Conservation (phyloP, 179 eudicot species). For the Silene noctiflora region DNA sequence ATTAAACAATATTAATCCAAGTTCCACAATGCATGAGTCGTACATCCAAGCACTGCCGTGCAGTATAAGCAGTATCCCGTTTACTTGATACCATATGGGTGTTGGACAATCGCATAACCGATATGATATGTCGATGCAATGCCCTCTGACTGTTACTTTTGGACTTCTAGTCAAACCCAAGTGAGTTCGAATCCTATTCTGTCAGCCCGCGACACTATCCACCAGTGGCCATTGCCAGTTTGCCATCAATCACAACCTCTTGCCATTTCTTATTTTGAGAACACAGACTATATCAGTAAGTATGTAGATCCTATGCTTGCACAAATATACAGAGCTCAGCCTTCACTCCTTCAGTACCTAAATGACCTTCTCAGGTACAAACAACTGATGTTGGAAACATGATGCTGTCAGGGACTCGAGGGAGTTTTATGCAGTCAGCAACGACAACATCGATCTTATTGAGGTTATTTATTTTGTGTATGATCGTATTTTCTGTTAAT, state of each 20-base stretch:
- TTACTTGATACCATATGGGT: constrained; percentile 25
- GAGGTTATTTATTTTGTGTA: too few species aligned
- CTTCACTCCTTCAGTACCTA: constrained; percentile 65
- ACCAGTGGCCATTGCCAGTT: constrained; percentile 26
- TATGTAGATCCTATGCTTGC: constrained; percentile 64
- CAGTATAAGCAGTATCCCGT: constrained; percentile 34
- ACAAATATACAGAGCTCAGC: constrained; percentile 85
- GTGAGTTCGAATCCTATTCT: constrained; percentile 31
- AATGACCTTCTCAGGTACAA: constrained; percentile 45
- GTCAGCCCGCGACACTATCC: constrained; percentile 37
- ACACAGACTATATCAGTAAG: constrained; percentile 33
- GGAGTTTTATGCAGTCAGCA: constrained; percentile 38
- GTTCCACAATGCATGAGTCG: constrained; percentile 48
- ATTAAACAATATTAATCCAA: constrained; percentile 38
- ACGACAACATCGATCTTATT: constrained; percentile 20
- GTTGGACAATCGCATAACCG: constrained; percentile 23
- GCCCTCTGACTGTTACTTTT: constrained; percentile 30
- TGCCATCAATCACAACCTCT: constrained; percentile 33
- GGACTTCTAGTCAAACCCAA: constrained; percentile 28
- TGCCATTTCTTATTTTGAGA: constrained; percentile 30
- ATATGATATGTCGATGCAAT: constrained; percentile 26
- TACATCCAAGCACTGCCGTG: constrained; percentile 39
- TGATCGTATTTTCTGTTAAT: too few species aligned
- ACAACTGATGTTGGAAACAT: constrained; percentile 34
- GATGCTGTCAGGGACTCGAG: constrained; percentile 50